Evolutionary conservation across 176 grass and related monocot species (phyloP), one percentile per base, ranked within the genome.

Genomic region (Phragmites australis): DNA sequence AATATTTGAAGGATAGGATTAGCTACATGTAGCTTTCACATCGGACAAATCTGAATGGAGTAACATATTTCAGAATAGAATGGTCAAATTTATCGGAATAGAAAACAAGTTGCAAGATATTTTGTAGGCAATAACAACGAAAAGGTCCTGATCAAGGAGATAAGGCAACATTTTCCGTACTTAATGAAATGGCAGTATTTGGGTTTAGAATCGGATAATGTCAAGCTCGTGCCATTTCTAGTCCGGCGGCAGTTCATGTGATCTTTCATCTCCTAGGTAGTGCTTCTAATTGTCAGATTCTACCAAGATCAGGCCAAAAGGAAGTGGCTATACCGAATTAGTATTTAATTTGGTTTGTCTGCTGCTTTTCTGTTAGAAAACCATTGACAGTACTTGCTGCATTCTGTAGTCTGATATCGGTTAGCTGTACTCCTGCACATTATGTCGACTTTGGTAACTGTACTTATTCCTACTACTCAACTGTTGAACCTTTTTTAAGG

Each of bases 341-440:
- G 25, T 34, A 7, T 55, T 42, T 48, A 15, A 66, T 21, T n/a
- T n/a, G n/a, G n/a, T n/a, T n/a, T n/a, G n/a, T n/a, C 23, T n/a
- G n/a, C n/a, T n/a, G n/a, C n/a, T n/a, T n/a, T n/a, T n/a, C n/a
- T n/a, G n/a, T n/a, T n/a, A n/a, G n/a, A n/a, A n/a, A n/a, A n/a
- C n/a, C n/a, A n/a, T n/a, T 23, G 37, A 6, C 64, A n/a, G n/a
- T 62, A 72, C 32, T 42, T 65, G 67, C 22, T 62, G 16, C 64
- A 44, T 37, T 27, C 25, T 18, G 7, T n/a, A n/a, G n/a, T n/a
- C n/a, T n/a, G 6, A 7, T 61, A 16, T 29, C 21, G 9, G 54
- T 85, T 58, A 78, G 65, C 74, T 70, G 32, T 13, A 57, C 17
- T 22, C 75, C 41, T 76, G 76, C n/a, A 85, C 31, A 61, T 2